These are phyloP conservation scores for Paratrypanosoma confusum DNA, from an alignment of 208 protist species.

Conservation along the genomic window DNA sequence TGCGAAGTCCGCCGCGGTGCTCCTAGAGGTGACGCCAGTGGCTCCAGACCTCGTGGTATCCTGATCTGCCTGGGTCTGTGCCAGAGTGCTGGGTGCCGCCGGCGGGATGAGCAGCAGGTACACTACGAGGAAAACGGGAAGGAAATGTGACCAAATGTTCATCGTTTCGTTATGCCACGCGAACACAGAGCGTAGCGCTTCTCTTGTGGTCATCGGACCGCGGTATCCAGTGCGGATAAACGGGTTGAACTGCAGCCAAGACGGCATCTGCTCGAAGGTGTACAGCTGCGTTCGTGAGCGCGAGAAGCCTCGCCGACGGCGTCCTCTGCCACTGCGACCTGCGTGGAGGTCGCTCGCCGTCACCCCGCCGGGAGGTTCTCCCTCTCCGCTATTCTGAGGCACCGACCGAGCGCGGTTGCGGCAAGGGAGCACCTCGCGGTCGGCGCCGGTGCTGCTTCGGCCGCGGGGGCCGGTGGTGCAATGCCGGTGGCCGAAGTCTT, in stretches of 20 bases:
- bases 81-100: background rate
- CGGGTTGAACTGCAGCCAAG: slow-evolving; percentile 54
- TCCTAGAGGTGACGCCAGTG: background rate
- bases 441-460: too few relatives aligned
- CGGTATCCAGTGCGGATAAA: slow-evolving; percentile 49
- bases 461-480: too few relatives aligned
- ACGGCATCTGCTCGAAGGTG: slow-evolving; percentile 36
- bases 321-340: too few relatives aligned
- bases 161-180: slow-evolving; percentile 56
- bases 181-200: slow-evolving; percentile 32
- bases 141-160: slow-evolving; percentile 38
- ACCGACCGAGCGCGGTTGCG: too few relatives aligned
- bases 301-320: too few relatives aligned
- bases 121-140: slow-evolving; percentile 22
- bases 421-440: too few relatives aligned
- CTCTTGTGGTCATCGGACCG: slow-evolving; percentile 23
- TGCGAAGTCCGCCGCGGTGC: background rate
- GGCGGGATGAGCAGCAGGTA: slow-evolving; percentile 34
- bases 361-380: too few relatives aligned
- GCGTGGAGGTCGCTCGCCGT: too few relatives aligned
- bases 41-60: background rate
- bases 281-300: slow-evolving; percentile 14
- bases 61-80: background rate
- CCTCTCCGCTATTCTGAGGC: too few relatives aligned
- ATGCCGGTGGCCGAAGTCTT: too few relatives aligned